Base-by-base conservation (phyloP, 768 basidiomycete genomes). In the Collybiopsis confluens region DNA sequence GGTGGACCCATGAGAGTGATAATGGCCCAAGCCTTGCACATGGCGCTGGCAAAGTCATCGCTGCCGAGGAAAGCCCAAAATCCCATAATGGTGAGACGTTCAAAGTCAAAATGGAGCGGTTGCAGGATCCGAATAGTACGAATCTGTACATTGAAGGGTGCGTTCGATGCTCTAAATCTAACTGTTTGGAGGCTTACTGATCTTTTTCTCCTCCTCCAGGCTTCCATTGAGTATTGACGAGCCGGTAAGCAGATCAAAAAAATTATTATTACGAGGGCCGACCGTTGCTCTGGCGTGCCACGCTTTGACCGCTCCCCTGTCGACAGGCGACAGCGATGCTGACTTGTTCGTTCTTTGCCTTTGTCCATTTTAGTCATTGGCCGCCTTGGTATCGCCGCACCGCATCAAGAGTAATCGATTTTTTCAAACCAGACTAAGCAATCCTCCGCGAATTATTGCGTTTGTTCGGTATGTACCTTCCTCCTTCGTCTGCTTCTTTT, bases 121-220 rank as follows among this genome's bases (percentile, higher is more conserved):
- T 90, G 49, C 76, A 78, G 55, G 88, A 91, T 62, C 70, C 70
- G 45, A 64, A 63, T 15, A 89, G 87, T 50, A 90, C 88, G 16
- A 90, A 91, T 65, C 66, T 92, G 56, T 92, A 92, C 67, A 83
- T 92, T 65, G 89, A 92, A 68, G 88, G 88, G 73, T 82, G 54
- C 52, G 74, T 60, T 2, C n/a, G 44, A 55, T 27, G 16, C 24
- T 52, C 33, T 15, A n/a, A n/a, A 36, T 10, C 26, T 5, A 13
- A 13, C 30, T 33, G 6, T 23, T 16, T 48, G 13, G 18, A 15
- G 10, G 3, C 20, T 21, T 13, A 1, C 33, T 26, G 4, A 23
- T 28, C 26, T 27, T 46, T 8, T 28, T 46, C 5, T 46, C 18
- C 16, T 48, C 21, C 28, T 37, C 38, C 13, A 55, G 54, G 55